A percentile compares a stretch with the other conserved stretches of the same genome.
Conservation (phyloP, 768 basidiomycete genomes). For the Daedalea quercina region DNA sequence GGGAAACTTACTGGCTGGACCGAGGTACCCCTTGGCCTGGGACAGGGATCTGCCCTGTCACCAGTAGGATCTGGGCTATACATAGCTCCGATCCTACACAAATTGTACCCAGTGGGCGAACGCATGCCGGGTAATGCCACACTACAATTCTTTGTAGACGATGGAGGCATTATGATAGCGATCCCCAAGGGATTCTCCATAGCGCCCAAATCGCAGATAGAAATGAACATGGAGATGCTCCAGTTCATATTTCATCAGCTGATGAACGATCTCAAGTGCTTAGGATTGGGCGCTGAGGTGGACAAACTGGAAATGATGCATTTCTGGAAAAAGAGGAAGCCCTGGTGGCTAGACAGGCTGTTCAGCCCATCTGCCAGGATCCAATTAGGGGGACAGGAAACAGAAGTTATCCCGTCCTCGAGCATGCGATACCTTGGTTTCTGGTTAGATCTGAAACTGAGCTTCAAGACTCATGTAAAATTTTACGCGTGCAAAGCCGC, state of each 20-base stretch:
- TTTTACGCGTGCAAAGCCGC: constrained; percentile 8
- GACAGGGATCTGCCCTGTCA: constrained; percentile 14
- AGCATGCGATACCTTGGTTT: constrained; percentile 13
- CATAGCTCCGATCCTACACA: constrained; percentile 10
- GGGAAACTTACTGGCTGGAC: neutral
- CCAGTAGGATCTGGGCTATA: constrained; percentile 11
- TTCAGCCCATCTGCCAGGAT: neutral
- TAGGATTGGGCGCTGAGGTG: constrained; percentile 7
- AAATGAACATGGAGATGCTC: neutral
- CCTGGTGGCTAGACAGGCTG: neutral
- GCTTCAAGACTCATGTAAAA: constrained; percentile 6
- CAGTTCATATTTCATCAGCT: neutral
- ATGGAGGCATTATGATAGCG: constrained; percentile 7
- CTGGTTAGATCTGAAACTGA: constrained; percentile 9
- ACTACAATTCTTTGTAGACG: constrained; percentile 12
- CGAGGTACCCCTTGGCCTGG: constrained; percentile 4
- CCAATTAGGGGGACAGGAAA: neutral
- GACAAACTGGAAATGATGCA: constrained; percentile 14
- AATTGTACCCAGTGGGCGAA: neutral
- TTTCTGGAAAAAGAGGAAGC: constrained; percentile 1
- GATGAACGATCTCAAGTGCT: neutral
- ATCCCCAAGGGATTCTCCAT: neutral
- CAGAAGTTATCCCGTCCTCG: neutral
- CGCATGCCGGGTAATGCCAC: too few relatives aligned
- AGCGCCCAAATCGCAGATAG: neutral